Conservation (phyloP, 768 basidiomycete genomes). For the Lactarius trivialis region DNA sequence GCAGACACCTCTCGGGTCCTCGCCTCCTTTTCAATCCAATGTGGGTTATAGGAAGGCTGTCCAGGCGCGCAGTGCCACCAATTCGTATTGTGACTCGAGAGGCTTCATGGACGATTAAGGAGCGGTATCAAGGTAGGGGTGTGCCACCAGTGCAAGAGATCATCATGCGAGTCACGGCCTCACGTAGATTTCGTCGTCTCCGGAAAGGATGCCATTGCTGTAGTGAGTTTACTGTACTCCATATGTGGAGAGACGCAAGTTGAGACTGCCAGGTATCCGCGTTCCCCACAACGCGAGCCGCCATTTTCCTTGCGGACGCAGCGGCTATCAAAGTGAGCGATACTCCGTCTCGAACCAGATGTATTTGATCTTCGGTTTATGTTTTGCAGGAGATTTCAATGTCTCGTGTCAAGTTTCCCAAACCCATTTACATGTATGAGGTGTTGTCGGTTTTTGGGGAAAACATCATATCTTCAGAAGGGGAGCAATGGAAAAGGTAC, state of each 20-base stretch:
- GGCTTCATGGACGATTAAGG: not conserved
- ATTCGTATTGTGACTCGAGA: not conserved
- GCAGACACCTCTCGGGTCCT: slow-evolving; percentile 4
- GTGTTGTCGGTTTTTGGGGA: slow-evolving; percentile 45
- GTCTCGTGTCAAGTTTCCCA: slow-evolving; percentile 48
- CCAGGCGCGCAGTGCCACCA: not conserved
- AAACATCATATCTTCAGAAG: slow-evolving; percentile 62
- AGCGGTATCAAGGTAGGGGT: slow-evolving; percentile 4
- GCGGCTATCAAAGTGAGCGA: slow-evolving; percentile 14
- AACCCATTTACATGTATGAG: slow-evolving; percentile 43
- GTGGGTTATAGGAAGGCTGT: not conserved
- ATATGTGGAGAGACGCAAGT: not conserved
- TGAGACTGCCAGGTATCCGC: not conserved
- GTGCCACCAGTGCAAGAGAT: not conserved
- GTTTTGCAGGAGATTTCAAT: slow-evolving; percentile 44
- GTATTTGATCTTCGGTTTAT: not conserved
- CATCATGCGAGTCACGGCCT: not conserved
- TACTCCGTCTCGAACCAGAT: not conserved
- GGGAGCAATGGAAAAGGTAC: slow-evolving; percentile 59
- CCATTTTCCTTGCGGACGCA: slow-evolving; percentile 14
- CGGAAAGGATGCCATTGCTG: slow-evolving; percentile 7
- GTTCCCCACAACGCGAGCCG: not conserved
- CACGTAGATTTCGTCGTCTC: slow-evolving; percentile 10
- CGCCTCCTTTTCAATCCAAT: not conserved
- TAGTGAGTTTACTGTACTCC: not conserved